Conservation (phyloP, 2,329 filamentous ascomycete genomes). For the Hawksworthiomyces lignivorus region DNA sequence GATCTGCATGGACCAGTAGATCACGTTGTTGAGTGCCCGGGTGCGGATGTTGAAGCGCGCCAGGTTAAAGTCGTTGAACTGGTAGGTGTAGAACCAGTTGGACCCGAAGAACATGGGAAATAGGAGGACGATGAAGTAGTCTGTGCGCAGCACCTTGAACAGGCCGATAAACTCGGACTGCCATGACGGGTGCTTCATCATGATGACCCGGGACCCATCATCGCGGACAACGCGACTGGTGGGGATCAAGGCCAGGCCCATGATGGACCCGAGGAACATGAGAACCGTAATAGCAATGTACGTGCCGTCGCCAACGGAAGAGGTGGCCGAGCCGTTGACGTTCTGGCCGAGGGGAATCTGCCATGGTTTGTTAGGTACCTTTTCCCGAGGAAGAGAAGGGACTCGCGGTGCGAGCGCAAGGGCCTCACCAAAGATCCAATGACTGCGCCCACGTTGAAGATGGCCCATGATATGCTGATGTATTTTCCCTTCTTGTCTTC, state of each 20-base stretch:
- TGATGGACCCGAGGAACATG: background rate
- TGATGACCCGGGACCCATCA: slow-evolving; percentile 58
- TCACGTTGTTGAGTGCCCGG: slow-evolving; percentile 2
- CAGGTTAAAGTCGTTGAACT: slow-evolving; percentile 41
- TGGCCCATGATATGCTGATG: slow-evolving; percentile 88
- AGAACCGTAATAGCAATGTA: slow-evolving; percentile 1
- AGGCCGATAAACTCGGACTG: slow-evolving; percentile 59
- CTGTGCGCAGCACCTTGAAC: slow-evolving; percentile 49
- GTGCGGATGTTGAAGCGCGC: slow-evolving; percentile 7
- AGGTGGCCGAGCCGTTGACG: slow-evolving; percentile 25
- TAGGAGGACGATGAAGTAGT: slow-evolving; percentile 57
- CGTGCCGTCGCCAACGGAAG: background rate
- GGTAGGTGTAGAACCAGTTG: slow-evolving; percentile 71
- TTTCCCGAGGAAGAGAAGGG: no score
- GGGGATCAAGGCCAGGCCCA: background rate
- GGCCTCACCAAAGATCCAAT: slow-evolving; percentile 50
- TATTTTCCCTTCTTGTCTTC: slow-evolving; percentile 79
- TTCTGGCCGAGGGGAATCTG: slow-evolving; percentile 66
- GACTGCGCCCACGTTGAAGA: slow-evolving; percentile 87
- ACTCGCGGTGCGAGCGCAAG: no score
- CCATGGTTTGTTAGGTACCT: no score
- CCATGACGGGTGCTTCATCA: slow-evolving; percentile 69
- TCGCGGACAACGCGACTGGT: slow-evolving; percentile 29
- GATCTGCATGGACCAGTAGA: slow-evolving; percentile 5
- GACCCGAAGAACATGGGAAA: slow-evolving; percentile 70